Evolutionary conservation across 192 early-diverging fungal genomes (phyloP).

Genomic region (Coemansia sp.): DNA sequence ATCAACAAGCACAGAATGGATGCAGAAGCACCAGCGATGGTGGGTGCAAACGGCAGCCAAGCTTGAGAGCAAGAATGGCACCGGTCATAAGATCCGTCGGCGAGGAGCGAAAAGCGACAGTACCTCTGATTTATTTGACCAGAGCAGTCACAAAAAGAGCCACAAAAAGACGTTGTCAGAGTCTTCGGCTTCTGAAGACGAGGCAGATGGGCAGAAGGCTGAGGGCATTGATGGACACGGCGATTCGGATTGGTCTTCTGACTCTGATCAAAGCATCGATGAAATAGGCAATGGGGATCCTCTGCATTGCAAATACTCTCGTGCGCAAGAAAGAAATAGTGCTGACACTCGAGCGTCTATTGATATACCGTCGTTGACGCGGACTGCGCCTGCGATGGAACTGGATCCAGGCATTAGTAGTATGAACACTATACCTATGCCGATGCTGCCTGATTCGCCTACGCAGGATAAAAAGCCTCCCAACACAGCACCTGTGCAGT

Average conservation of each 20-base stretch:
- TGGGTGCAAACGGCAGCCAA: constrained; percentile 39
- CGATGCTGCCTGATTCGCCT: neutral
- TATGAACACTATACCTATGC: neutral
- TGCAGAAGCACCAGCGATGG: constrained; percentile 53
- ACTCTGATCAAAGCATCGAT: neutral
- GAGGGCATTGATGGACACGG: neutral
- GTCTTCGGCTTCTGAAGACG: constrained; percentile 7
- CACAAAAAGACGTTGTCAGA: constrained; percentile 2
- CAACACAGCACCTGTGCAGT: neutral
- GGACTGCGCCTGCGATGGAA: neutral
- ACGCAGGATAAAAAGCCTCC: neutral
- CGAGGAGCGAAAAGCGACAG: constrained; percentile 14
- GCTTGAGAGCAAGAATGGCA: constrained; percentile 18
- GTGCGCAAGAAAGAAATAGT: neutral
- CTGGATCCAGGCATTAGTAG: neutral
- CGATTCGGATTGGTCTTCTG: constrained; percentile 36
- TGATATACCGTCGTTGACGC: neutral
- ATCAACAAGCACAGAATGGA: constrained; percentile 32
- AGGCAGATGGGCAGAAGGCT: neutral
- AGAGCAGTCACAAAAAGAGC: neutral
- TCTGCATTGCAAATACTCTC: constrained; percentile 1
- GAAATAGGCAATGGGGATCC: neutral
- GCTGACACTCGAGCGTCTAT: neutral
- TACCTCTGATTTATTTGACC: constrained; percentile 14
- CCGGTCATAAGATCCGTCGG: constrained; percentile 24